Evolutionary conservation across 805 yeast species (phyloP), one percentile per base, ranked within the genome.

Genomic region (Ogataea trehalophila): DNA sequence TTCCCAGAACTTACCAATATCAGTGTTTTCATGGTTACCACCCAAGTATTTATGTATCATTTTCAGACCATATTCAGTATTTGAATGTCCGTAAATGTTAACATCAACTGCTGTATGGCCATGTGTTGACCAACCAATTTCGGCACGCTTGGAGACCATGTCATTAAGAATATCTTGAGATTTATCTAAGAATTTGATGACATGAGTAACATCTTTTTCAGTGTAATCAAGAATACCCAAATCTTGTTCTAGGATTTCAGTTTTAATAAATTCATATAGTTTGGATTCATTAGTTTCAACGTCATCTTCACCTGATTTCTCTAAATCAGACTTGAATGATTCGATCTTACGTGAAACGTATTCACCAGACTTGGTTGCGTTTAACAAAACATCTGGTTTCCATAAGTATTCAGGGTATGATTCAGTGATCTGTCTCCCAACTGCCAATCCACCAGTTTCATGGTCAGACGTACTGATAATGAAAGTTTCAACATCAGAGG

Each of bases 21-120:
- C 97, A 37, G 73, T 88, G 67, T 92, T 91, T 68, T 91, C 97
- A 60, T 80, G 87, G 65, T 84, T 86, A 6, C 97, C 97, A 31
- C 75, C 76, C 46, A 90, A 70, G 11, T 77, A 71, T 18, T 73
- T 64, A 47, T 69, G 62, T 8, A 77, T 55, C 54, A 72, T 58
- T 2, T 52, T 40, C 59, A 67, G 67, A 31, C 81, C 72, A 7
- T 67, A 57, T 42, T 72, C 70, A 23, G 75, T 79, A 57, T 84
- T 84, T 33, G 90, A 76, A 62, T 83, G 77, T 0, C 85, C 96
- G 63, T 91, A 91, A 42, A 92, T 86, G 60, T 92, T 91, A 35
- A 91, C 96, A 66, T 91, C 98, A 15, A 91, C 97, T 0, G 96
- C 97, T 18, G 95, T 83, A 66, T 91, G 98, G 31, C 97, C 98